A percentile compares a stretch with the other conserved stretches of the same genome.
These are phyloP conservation scores for Lagerstroemia speciosa DNA, from an alignment of 345 rosid genomes.

Conservation along the genomic window DNA sequence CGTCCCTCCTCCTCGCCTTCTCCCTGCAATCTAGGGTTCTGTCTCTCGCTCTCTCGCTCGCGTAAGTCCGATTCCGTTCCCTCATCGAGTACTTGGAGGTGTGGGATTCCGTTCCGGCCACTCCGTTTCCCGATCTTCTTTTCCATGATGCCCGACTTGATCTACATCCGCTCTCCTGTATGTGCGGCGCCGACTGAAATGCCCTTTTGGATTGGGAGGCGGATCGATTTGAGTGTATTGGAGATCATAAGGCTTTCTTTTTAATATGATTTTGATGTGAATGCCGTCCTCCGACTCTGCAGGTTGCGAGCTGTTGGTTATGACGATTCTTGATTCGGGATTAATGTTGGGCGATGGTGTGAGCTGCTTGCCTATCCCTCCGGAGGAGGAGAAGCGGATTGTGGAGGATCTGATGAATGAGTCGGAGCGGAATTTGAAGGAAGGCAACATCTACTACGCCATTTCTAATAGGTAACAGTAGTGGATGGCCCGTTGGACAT, in stretches of 20 bases:
- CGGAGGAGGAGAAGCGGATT: constrained; percentile 60
- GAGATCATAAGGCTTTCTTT: neutral
- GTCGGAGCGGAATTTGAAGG: constrained; percentile 48
- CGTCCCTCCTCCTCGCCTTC: no score
- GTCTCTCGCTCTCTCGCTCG: constrained; percentile 3
- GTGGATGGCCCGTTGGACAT: neutral
- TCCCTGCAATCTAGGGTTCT: constrained; percentile 4
- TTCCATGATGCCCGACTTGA: neutral
- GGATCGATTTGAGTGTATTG: neutral
- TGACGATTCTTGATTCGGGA: constrained; percentile 49
- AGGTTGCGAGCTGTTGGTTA: constrained; percentile 20
- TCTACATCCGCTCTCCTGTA: no score
- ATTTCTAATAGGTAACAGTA: constrained; percentile 53
- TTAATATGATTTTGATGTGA: neutral
- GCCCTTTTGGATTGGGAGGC: neutral
- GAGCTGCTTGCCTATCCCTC: constrained; percentile 49
- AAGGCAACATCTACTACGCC: constrained; percentile 70
- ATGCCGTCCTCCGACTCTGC: constrained; percentile 1
- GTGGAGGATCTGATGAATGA: constrained; percentile 38
- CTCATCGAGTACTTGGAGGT: neutral
- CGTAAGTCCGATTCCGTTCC: neutral
- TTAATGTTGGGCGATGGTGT: constrained; percentile 46
- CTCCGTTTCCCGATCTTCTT: neutral
- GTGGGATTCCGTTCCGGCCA: neutral
- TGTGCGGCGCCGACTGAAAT: neutral